phyloP scores from a whole-genome alignment of 192 early-diverging fungal species.

The Linderina pennispora region DNA sequence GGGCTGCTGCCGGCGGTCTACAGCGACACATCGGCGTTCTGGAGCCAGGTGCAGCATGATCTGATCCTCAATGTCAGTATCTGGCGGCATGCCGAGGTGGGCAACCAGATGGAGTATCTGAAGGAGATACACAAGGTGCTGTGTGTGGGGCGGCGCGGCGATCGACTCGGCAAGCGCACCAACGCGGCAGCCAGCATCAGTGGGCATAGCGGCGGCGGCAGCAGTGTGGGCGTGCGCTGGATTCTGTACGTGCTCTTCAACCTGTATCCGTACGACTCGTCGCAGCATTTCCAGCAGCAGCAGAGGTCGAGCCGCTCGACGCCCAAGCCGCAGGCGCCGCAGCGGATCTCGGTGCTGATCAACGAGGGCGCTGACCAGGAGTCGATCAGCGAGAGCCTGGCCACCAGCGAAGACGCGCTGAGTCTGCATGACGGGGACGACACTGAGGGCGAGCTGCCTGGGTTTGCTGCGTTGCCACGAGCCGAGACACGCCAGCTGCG shows the following conservation, averaged over 20 bases:
- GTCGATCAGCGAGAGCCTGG: slow-evolving; percentile 1
- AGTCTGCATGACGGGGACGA: slow-evolving; percentile 3
- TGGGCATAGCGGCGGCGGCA: slow-evolving; percentile 5
- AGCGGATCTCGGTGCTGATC: slow-evolving; percentile 4
- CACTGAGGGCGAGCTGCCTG: slow-evolving; percentile 7
- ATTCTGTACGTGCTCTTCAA: slow-evolving; percentile 29
- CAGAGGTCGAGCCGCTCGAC: slow-evolving; percentile 11
- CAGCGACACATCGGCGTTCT: slow-evolving; percentile 14
- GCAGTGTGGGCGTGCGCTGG: slow-evolving; percentile 24
- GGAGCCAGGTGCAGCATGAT: slow-evolving; percentile 27
- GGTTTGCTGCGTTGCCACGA: slow-evolving; percentile 11
- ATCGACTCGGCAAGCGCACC: slow-evolving; percentile 18
- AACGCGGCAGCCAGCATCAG: slow-evolving; percentile 22
- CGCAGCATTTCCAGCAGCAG: slow-evolving; percentile 29
- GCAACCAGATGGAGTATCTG: slow-evolving; percentile 19
- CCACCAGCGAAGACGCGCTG: slow-evolving; percentile 5
- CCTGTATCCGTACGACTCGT: slow-evolving; percentile 35
- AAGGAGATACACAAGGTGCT: slow-evolving; percentile 13
- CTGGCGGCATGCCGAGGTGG: slow-evolving; percentile 18
- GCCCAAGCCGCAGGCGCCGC: slow-evolving; percentile 3
- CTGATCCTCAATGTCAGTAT: slow-evolving; percentile 26
- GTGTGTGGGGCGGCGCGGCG: slow-evolving; percentile 16
- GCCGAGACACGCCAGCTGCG: slow-evolving; percentile 22
- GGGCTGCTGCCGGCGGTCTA: slow-evolving; percentile 14
- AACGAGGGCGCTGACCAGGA: slow-evolving; percentile 1